These are phyloP conservation scores for Debaryomyces prosopidis DNA, from an alignment of 805 yeast genomes.

Conservation along the genomic window DNA sequence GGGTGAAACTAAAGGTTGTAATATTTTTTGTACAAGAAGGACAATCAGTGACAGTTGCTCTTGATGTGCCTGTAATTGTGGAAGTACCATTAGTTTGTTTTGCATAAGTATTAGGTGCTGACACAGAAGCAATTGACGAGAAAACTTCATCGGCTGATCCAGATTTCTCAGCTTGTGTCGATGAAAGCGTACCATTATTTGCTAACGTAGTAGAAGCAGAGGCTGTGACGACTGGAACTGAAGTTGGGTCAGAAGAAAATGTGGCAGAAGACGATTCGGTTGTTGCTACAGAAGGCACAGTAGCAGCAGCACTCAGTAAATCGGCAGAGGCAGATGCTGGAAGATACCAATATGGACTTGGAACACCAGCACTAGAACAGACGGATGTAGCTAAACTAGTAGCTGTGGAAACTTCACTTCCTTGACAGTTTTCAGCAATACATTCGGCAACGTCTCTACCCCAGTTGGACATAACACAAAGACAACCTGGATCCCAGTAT, in stretches of 20 bases:
- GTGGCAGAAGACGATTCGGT: slow-evolving; percentile 4
- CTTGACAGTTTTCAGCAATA: slow-evolving; percentile 38
- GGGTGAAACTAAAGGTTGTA: too few species aligned
- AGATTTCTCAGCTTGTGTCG: slow-evolving; percentile 3
- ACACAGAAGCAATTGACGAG: too few species aligned
- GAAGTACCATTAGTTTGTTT: too few species aligned
- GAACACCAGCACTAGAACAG: slow-evolving; percentile 35
- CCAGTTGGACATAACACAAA: slow-evolving; percentile 42
- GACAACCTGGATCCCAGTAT: slow-evolving; percentile 48
- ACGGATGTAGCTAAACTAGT: slow-evolving; percentile 30
- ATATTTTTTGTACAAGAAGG: too few species aligned
- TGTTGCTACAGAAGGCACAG: slow-evolving; percentile 10
- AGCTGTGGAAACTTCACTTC: slow-evolving; percentile 27
- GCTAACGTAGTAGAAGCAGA: neutral
- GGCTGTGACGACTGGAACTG: neutral
- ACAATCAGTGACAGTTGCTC: too few species aligned
- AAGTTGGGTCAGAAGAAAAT: slow-evolving; percentile 2
- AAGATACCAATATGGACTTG: slow-evolving; percentile 34
- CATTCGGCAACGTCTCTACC: slow-evolving; percentile 35
- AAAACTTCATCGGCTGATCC: slow-evolving; percentile 1
- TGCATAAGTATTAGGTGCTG: too few species aligned
- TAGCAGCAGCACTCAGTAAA: slow-evolving; percentile 15
- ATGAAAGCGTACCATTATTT: neutral
- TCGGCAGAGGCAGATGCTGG: slow-evolving; percentile 29
- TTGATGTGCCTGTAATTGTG: too few species aligned